phyloP scores from a whole-genome alignment of 192 early-diverging fungal species.

The Thamnidium elegans region DNA sequence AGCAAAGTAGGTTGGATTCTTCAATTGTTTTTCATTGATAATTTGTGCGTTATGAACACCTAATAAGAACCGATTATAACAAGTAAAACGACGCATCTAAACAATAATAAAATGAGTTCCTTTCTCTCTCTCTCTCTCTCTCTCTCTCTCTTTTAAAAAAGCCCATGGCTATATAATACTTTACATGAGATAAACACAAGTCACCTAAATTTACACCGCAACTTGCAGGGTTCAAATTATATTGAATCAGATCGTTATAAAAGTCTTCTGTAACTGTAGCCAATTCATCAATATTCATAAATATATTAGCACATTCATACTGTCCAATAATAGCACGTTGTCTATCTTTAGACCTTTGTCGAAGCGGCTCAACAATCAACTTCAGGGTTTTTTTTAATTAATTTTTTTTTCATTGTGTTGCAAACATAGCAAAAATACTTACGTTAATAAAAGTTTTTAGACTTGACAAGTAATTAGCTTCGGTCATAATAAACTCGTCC shows the following conservation, averaged over 20 bases:
- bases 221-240: conserved; percentile 21
- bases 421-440: too few species aligned
- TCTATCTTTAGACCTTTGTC: conserved; percentile 42
- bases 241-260: conserved; percentile 42
- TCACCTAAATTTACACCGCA: conserved; percentile 34
- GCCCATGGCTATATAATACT: not conserved
- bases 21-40: conserved; percentile 27
- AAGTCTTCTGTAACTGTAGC: conserved; percentile 52
- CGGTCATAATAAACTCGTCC: conserved; percentile 54
- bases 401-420: too few species aligned
- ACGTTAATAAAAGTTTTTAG: conserved; percentile 44
- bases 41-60: conserved; percentile 32
- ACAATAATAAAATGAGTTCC: conserved; percentile 1
- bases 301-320: conserved; percentile 55
- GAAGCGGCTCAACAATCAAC: conserved; percentile 48
- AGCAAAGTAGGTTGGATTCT: conserved; percentile 16
- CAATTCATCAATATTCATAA: conserved; percentile 61
- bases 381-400: conserved; percentile 15
- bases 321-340: conserved; percentile 49
- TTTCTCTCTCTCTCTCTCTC: too few species aligned
- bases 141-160: not conserved
- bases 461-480: conserved; percentile 58
- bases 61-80: conserved; percentile 60
- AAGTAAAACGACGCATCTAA: conserved; percentile 55
- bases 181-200: conserved; percentile 30